These are phyloP conservation scores for Mortierella polycephala DNA, from an alignment of 371 early-diverging fungal genomes.

Conservation along the genomic window DNA sequence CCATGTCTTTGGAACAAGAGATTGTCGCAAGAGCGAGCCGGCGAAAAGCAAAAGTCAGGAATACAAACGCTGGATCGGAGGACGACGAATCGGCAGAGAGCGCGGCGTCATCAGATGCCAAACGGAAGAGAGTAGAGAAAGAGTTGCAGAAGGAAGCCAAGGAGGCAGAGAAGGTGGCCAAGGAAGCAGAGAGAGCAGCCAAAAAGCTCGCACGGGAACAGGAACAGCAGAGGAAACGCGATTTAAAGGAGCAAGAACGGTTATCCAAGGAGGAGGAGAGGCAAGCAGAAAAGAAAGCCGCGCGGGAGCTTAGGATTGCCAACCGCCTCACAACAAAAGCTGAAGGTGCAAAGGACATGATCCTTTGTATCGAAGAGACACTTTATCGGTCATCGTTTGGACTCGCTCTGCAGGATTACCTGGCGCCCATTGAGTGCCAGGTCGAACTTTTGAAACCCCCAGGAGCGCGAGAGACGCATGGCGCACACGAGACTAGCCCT, in stretches of 20 bases:
- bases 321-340: constrained; percentile 29
- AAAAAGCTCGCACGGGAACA: constrained; percentile 14
- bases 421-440: constrained; percentile 22
- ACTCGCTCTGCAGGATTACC: constrained; percentile 19
- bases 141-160: constrained; percentile 6
- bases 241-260: constrained; percentile 11
- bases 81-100: neutral
- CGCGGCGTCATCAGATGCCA: neutral
- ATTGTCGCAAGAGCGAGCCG: constrained; percentile 9
- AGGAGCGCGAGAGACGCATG: neutral
- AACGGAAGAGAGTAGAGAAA: neutral
- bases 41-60: constrained; percentile 4
- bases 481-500: constrained; percentile 6
- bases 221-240: constrained; percentile 20
- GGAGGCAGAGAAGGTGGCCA: constrained; percentile 11
- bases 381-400: constrained; percentile 31
- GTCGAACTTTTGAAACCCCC: constrained; percentile 2
- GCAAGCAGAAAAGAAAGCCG: constrained; percentile 20
- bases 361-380: constrained; percentile 38
- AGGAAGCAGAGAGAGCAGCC: constrained; percentile 9
- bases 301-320: constrained; percentile 20
- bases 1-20: constrained; percentile 14
- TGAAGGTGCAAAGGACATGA: constrained; percentile 32
- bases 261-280: constrained; percentile 18
- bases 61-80: neutral